Percentiles rank a stretch among this genome's conserved stretches.
These are phyloP conservation scores for Gymnopus androsaceus DNA, from an alignment of 1,284 basidiomycete species.

Conservation along the genomic window DNA sequence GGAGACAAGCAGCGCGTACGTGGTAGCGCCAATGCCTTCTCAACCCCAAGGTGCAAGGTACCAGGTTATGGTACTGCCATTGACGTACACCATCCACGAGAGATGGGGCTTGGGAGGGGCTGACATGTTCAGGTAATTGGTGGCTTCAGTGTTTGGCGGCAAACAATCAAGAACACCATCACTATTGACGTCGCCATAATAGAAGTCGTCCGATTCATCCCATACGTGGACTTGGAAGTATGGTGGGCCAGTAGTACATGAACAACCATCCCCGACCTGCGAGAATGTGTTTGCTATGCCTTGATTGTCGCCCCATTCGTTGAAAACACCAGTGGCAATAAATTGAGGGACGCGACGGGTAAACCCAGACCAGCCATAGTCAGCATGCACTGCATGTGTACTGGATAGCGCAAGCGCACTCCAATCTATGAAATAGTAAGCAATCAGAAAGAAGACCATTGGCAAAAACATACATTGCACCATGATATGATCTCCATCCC, in stretches of 20 bases:
- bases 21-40: slow-evolving; percentile 76
- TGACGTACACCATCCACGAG: slow-evolving; percentile 80
- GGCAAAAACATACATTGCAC: slow-evolving; percentile 69
- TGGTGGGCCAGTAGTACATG: slow-evolving; percentile 85
- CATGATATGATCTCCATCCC: slow-evolving; percentile 83
- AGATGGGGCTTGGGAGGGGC: slow-evolving; percentile 79
- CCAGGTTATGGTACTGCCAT: slow-evolving; percentile 80
- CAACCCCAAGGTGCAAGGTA: slow-evolving; percentile 78
- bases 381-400: slow-evolving; percentile 75
- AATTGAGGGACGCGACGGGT: slow-evolving; percentile 83
- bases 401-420: slow-evolving; percentile 64
- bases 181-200: slow-evolving; percentile 85
- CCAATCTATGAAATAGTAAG: slow-evolving; percentile 68
- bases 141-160: slow-evolving; percentile 81
- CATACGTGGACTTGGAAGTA: slow-evolving; percentile 88
- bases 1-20: slow-evolving; percentile 78
- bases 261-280: slow-evolving; percentile 64
- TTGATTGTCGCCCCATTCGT: slow-evolving; percentile 87
- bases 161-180: slow-evolving; percentile 88
- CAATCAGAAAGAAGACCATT: slow-evolving; percentile 13
- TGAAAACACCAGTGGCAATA: slow-evolving; percentile 84
- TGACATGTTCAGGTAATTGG: slow-evolving; percentile 89
- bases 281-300: slow-evolving; percentile 72
- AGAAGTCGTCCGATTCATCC: slow-evolving; percentile 80
- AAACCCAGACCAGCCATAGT: slow-evolving; percentile 56